Evolutionary conservation across 164 flowering plant genomes (phyloP).

Genomic region (Berberis thunbergii): DNA sequence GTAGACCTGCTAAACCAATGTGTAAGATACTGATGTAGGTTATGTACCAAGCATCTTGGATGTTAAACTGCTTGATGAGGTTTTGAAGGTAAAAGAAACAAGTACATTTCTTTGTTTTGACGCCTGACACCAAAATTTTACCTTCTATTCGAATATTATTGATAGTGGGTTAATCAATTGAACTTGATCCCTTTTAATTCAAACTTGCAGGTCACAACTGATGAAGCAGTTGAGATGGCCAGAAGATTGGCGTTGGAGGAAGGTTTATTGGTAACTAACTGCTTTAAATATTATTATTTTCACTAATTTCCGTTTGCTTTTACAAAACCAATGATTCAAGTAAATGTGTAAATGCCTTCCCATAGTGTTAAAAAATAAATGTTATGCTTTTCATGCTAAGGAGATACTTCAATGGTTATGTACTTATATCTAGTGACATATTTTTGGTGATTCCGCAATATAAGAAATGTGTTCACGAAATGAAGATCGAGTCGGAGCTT

Average conservation of each 20-base stretch:
- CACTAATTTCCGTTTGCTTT: too few relatives aligned
- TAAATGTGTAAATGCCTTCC: neutral
- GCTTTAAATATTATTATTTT: neutral
- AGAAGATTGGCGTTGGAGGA: slow-evolving; percentile 69
- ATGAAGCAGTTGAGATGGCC: slow-evolving; percentile 78
- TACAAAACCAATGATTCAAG: too few relatives aligned
- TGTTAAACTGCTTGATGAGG: slow-evolving; percentile 71
- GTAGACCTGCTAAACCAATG: neutral
- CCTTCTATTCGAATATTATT: neutral
- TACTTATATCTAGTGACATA: too few relatives aligned
- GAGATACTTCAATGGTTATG: too few relatives aligned
- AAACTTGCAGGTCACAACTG: slow-evolving; percentile 49
- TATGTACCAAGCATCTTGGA: slow-evolving; percentile 64
- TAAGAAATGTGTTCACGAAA: too few relatives aligned
- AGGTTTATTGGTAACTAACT: slow-evolving; percentile 61
- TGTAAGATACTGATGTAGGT: slow-evolving; percentile 35
- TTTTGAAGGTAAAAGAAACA: slow-evolving; percentile 49
- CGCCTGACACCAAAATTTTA: neutral
- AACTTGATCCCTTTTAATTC: neutral
- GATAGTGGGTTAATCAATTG: too few relatives aligned
- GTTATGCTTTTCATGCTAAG: too few relatives aligned
- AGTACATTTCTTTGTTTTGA: neutral
- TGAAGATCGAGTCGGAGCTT: too few relatives aligned
- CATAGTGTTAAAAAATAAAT: too few relatives aligned
- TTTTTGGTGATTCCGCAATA: too few relatives aligned